phyloP scores from a whole-genome alignment of 176 grass and related monocot genomes.

The Pontederia paniculata region DNA sequence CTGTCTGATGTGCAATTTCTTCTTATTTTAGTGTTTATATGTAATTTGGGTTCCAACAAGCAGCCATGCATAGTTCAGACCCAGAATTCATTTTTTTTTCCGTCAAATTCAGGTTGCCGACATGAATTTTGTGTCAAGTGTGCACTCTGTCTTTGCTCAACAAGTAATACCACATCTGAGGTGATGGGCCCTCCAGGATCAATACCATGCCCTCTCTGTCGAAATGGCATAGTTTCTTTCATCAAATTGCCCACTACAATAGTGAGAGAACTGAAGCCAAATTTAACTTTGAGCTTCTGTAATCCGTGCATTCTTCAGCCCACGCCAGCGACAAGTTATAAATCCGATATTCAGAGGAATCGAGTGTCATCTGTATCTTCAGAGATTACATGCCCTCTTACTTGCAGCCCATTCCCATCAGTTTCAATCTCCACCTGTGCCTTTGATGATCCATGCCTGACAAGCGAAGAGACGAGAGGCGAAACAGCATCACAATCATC shows the following conservation, averaged over 20 bases:
- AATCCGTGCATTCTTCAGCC: constrained; percentile 74
- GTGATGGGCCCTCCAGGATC: constrained; percentile 62
- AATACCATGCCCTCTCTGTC: constrained; percentile 88
- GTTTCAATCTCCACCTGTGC: constrained; percentile 51
- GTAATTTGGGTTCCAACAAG: no score
- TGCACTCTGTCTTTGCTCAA: constrained; percentile 94
- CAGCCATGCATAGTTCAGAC: no score
- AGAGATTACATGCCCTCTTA: constrained; percentile 68
- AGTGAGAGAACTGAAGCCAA: constrained; percentile 53
- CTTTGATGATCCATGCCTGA: constrained; percentile 44
- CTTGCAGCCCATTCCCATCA: constrained; percentile 61
- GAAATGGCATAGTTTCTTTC: constrained; percentile 72
- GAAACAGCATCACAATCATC: constrained; percentile 40
- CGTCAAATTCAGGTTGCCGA: constrained; percentile 49
- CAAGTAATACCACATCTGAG: constrained; percentile 52
- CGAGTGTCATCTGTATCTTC: constrained; percentile 60
- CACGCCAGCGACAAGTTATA: constrained; percentile 36
- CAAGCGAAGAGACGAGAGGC: constrained; percentile 24
- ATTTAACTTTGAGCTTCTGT: constrained; percentile 63
- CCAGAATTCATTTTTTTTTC: constrained; percentile 1
- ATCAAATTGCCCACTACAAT: constrained; percentile 41
- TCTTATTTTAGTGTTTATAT: no score
- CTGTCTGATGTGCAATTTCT: no score
- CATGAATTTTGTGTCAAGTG: constrained; percentile 95
- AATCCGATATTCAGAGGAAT: constrained; percentile 60